Base-by-base conservation (phyloP, 495 filamentous ascomycete species). In the Chlorociboria aeruginascens region DNA sequence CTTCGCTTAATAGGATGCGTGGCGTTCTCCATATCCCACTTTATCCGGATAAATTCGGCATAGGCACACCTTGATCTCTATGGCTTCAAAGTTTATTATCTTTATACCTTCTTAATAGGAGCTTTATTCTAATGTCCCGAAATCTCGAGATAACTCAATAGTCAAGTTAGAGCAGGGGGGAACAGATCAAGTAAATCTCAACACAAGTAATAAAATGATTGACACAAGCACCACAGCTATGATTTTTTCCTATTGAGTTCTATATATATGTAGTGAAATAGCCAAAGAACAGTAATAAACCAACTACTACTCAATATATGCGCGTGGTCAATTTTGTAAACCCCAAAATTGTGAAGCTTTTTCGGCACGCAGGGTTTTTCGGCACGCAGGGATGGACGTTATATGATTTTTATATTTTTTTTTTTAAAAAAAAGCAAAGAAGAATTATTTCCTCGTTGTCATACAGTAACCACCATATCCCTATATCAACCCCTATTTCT, bases 31-130 rank as follows among this genome's bases (percentile, higher is more conserved):
- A n/a, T n/a, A n/a, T n/a, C 45, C 30, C 6, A 45, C 39, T 49
- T 53, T 48, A 32, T 48, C 51, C 51, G 33, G 51, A 53, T 49
- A 53, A 53, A 53, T 49, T 35, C 51, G 40, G 44, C 50, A n/a
- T n/a, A 52, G 1, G 32, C 16, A 44, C 30, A 32, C 49, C 32
- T 44, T 53, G 8, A 34, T 9, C 38, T 53, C 33, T 49, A 29
- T 53, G 35, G 40, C 37, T 52, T 43, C 20, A 52, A 41, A 47
- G 38, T n/a, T 12, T 37, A 13, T 12, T 33, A 39, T 43, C 44
- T 48, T 53, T 43, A 29, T 17, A 16, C n/a, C n/a, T n/a, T n/a
- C 40, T 39, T 45, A 37, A 41, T 54, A 49, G 42, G 16, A 50
- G 40, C 42, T 46, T 17, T 34, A 17, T 45, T 10, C 35, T 32